Evolutionary conservation across 768 basidiomycete genomes (phyloP).

Genomic region (Lactarius deliciosus): DNA sequence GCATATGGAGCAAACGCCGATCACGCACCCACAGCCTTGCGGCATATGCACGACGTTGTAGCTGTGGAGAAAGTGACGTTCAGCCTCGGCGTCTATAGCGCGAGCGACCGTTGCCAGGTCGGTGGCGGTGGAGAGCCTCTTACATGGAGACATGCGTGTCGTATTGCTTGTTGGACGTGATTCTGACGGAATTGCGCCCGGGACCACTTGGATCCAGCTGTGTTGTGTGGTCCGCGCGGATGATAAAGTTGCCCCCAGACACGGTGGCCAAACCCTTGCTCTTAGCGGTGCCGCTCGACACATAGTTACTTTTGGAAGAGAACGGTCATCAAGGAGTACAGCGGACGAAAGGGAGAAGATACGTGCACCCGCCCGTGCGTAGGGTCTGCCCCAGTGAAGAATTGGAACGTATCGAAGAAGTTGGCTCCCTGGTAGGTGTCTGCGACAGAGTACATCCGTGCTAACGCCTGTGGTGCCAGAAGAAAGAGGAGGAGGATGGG

Average conservation of each 20-base stretch:
- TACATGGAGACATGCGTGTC: slow-evolving; percentile 42
- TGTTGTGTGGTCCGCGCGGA: slow-evolving; percentile 21
- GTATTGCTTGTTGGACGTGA: slow-evolving; percentile 22
- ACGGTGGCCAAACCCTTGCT: slow-evolving; percentile 15
- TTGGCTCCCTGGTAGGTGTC: slow-evolving; percentile 21
- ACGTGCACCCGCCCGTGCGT: slow-evolving; percentile 26
- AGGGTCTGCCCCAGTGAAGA: slow-evolving; percentile 23
- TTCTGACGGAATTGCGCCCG: slow-evolving; percentile 27
- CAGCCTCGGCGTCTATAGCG: slow-evolving; percentile 18
- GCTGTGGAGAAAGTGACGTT: slow-evolving; percentile 30
- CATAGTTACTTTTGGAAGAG: slow-evolving; percentile 19
- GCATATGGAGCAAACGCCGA: slow-evolving; percentile 15
- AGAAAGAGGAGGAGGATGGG: slow-evolving; percentile 2
- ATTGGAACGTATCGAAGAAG: slow-evolving; percentile 22
- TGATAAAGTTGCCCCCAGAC: slow-evolving; percentile 16
- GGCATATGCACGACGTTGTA: slow-evolving; percentile 61
- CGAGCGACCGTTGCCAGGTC: not conserved
- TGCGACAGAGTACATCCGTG: slow-evolving; percentile 8
- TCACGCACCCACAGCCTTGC: slow-evolving; percentile 52
- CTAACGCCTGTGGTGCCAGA: not conserved
- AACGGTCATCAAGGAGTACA: not conserved
- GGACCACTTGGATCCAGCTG: slow-evolving; percentile 13
- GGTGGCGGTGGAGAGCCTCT: slow-evolving; percentile 28
- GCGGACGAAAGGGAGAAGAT: not conserved
- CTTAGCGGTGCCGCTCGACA: slow-evolving; percentile 8